Conservation (phyloP, 176 grass and related monocot species). For the Musa schizocarpa region DNA sequence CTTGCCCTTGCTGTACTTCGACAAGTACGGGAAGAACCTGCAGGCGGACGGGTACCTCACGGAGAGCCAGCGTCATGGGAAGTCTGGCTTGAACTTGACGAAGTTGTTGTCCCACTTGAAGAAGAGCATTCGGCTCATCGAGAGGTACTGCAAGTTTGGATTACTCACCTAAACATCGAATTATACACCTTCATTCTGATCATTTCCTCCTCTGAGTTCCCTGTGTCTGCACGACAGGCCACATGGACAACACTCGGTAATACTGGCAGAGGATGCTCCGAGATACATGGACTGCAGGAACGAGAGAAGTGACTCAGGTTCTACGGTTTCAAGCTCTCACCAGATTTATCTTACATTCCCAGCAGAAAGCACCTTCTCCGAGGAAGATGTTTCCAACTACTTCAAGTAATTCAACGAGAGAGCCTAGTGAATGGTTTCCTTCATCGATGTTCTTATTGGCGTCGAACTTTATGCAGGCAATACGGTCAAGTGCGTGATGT, state of each 20-base stretch:
- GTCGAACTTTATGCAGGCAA: conserved; percentile 27
- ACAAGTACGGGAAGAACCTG: conserved; percentile 68
- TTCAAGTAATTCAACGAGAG: conserved; percentile 34
- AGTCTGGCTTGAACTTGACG: conserved; percentile 64
- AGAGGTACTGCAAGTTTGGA: conserved; percentile 36
- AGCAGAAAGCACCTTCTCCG: conserved; percentile 61
- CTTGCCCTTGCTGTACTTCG: conserved; percentile 61
- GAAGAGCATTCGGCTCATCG: conserved; percentile 50
- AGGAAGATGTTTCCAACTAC: conserved; percentile 65
- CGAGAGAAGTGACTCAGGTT: conserved; percentile 30
- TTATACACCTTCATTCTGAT: conserved; percentile 49
- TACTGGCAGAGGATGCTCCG: conserved; percentile 57
- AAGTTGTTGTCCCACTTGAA: conserved; percentile 59
- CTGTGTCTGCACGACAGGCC: conserved; percentile 32
- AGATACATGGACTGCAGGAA: conserved; percentile 39
- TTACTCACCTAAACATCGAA: no score
- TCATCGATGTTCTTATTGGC: no score
- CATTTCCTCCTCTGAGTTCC: conserved; percentile 79
- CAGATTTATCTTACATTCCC: conserved; percentile 96
- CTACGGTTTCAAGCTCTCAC: conserved; percentile 36
- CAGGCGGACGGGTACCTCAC: conserved; percentile 86
- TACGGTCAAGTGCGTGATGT: conserved; percentile 65
- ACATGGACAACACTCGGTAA: conserved; percentile 73
- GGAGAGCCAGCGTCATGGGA: conserved; percentile 79
- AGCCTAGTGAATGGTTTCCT: no score